These are phyloP conservation scores for Achaetomiella virescens DNA, from an alignment of 495 filamentous ascomycete species.

Conservation along the genomic window DNA sequence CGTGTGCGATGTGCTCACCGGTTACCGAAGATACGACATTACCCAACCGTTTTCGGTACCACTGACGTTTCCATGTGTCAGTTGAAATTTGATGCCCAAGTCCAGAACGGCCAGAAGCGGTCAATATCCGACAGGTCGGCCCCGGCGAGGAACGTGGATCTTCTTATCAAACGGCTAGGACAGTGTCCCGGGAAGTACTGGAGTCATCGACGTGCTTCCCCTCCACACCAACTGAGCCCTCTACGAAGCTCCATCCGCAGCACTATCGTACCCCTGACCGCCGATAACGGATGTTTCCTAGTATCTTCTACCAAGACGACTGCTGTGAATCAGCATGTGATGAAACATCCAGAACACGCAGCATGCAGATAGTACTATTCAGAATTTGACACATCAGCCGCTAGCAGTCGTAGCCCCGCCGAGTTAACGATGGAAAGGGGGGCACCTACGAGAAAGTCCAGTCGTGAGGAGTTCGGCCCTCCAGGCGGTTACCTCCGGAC, in stretches of 20 bases:
- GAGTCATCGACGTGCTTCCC: neutral
- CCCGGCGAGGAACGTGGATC: neutral
- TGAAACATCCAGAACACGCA: neutral
- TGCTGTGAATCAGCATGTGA: neutral
- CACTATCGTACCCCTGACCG: neutral
- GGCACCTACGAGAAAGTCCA: no score
- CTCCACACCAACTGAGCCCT: neutral
- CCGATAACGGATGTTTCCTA: conserved; percentile 17
- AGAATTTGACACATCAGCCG: neutral
- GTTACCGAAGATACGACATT: neutral
- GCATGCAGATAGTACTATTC: neutral
- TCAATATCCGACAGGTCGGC: conserved; percentile 7
- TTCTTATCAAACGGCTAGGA: neutral
- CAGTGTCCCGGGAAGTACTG: neutral
- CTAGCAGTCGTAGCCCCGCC: no score
- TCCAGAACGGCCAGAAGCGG: conserved; percentile 1
- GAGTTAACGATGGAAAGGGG: no score
- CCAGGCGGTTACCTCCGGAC: no score
- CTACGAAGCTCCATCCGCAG: neutral
- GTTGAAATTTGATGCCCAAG: neutral
- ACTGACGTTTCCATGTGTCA: neutral
- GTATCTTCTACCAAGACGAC: neutral
- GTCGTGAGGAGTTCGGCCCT: no score
- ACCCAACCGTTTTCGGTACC: neutral
- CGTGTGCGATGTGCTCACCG: no score